Base-by-base conservation (phyloP, 169 alveolate species). In the Cystoisospora suis region DNA sequence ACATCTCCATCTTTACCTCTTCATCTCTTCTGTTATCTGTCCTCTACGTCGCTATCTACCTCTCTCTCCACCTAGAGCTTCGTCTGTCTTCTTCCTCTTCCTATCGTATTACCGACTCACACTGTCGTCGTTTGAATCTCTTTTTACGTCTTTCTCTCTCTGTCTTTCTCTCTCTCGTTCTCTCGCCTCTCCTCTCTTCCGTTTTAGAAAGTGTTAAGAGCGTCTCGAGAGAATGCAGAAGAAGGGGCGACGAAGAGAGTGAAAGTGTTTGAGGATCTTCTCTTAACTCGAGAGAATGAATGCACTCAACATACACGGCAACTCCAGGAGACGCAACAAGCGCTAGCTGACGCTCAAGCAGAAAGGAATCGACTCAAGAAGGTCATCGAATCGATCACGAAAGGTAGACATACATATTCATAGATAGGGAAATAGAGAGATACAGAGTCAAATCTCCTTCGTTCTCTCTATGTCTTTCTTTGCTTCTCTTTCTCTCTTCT, bases 361-460 rank as follows among this genome's bases (percentile, higher is more conserved):
- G 83, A 72, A 34, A 20, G 83, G 58, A 72, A 72, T 34, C 83
- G 83, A 6, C 83, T 38, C 40, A 72, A 72, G 27, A 72, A 72
- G 3, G 58, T 72, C 45, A 46, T 72, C 56, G 83, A 32, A 15
- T 72, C 83, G 38, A 2, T 34, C 83, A 72, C 53, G 56, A 72
- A 38, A 72, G 83, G 83, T 72, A 34, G 3, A 53, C 53, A 36
- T 3, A 27, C 29, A 38, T 38, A 15, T 15, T 9, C 9, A 12
- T n/a, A 15, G 65, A 53, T 12, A 53, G 65, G 65, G 23, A 53
- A 12, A 53, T 12, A 53, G 65, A 53, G 23, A 53, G 29, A 23
- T 53, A 23, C 65, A 53, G 23, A 53, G n/a, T n/a, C n/a, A n/a
- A 23, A 23, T 53, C 65, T 12, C 65, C 65, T 53, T 23, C 23